Conservation (phyloP, 2,329 filamentous ascomycete species). For the Colletotrichum musae region DNA sequence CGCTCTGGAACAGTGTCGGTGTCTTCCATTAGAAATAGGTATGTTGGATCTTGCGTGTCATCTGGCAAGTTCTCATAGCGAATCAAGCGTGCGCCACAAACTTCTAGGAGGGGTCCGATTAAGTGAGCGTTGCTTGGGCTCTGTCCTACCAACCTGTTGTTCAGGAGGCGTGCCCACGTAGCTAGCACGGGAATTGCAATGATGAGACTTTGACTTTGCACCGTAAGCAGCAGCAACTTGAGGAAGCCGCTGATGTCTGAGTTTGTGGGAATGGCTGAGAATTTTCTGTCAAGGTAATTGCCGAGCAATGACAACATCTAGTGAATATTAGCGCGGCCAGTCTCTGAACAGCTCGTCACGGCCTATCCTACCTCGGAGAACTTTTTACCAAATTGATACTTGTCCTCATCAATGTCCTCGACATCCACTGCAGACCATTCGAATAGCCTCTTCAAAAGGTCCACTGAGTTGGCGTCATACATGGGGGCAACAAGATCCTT, state of each 20-base stretch:
- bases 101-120: conserved; percentile 83
- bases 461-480: conserved; percentile 80
- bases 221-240: conserved; percentile 82
- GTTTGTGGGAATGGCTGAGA: conserved; percentile 73
- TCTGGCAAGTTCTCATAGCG: conserved; percentile 90
- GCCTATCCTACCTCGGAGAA: conserved; percentile 81
- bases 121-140: conserved; percentile 74
- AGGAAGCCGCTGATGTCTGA: conserved; percentile 82
- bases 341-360: neutral
- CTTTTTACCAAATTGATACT: conserved; percentile 93
- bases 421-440: conserved; percentile 85
- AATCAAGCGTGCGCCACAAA: conserved; percentile 86
- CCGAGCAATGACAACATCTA: conserved; percentile 89
- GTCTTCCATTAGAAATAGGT: conserved; percentile 89
- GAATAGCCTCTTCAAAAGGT: conserved; percentile 80
- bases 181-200: conserved; percentile 95
- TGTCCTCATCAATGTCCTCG: conserved; percentile 89
- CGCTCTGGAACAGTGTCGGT: conserved; percentile 95
- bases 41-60: conserved; percentile 83
- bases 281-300: conserved; percentile 86
- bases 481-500: conserved; percentile 83
- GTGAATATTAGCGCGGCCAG: neutral
- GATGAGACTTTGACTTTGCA: conserved; percentile 88
- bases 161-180: conserved; percentile 88
- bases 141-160: conserved; percentile 76